phyloP scores from a whole-genome alignment of 23 red algal species.

The Gracilaria domingensis region DNA sequence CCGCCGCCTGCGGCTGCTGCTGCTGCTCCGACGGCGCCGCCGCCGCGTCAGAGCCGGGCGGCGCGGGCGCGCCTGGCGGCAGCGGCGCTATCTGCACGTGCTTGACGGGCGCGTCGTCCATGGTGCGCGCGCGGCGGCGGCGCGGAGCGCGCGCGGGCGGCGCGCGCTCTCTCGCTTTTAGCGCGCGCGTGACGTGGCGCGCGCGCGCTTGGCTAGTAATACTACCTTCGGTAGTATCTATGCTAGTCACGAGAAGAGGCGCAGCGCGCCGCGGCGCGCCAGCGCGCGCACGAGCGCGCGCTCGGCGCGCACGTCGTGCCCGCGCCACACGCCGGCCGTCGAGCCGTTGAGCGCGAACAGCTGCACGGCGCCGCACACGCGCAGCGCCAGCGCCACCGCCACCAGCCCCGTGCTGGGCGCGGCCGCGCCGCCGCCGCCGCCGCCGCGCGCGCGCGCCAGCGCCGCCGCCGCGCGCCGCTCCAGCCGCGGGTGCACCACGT shows the following conservation, averaged over 20 bases:
- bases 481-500: slow-evolving; percentile 19
- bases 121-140: not conserved
- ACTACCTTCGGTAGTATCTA: too few species aligned
- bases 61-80: not conserved
- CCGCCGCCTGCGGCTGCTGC: too few species aligned
- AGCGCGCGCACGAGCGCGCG: not conserved
- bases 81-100: not conserved
- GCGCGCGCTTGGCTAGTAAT: not conserved
- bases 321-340: slow-evolving; percentile 14
- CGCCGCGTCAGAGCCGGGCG: not conserved
- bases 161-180: not conserved
- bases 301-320: slow-evolving; percentile 29
- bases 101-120: not conserved
- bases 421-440: not conserved
- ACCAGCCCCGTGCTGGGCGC: slow-evolving; percentile 46
- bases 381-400: slow-evolving; percentile 18
- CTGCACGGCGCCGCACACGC: not conserved
- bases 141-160: slow-evolving; percentile 1
- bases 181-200: slow-evolving; percentile 8
- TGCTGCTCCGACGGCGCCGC: too few species aligned
- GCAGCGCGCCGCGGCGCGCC: not conserved
- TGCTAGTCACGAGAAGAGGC: not conserved
- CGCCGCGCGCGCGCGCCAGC: not conserved
- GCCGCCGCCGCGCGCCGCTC: not conserved
- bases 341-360: slow-evolving; percentile 46